Evolutionary conservation across 371 early-diverging fungal species (phyloP), one percentile per base, ranked within the genome.

Genomic region (Mucor plumbeus): DNA sequence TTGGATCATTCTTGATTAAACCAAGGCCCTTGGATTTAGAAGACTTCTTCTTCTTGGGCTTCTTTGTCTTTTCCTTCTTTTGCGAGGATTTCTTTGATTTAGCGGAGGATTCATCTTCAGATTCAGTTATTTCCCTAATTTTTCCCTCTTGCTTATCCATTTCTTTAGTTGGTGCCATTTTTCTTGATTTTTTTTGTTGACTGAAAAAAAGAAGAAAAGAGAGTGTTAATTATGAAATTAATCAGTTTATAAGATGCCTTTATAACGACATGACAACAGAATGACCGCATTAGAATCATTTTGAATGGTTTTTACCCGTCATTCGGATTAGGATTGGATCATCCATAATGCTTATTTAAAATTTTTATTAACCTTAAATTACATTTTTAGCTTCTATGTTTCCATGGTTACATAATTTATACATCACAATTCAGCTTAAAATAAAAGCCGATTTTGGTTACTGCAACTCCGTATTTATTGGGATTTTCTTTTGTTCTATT

Each of bases 91-190:
- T 72, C 54, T 65, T 72, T 58, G 64, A 10, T 14, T 63, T 50
- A 11, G 13, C 50, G 17, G 50, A 19, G n/a, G 35, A 55, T 15
- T 68, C 68, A 50, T 68, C 58, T 38, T 71, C 71, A 17, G 61
- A 57, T 53, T 62, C 70, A 36, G 15, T 47, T 5, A 38, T 38
- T 47, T 69, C 57, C 44, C 34, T 59, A 10, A 61, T 35, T 41
- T 70, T 57, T 55, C 67, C 34, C 39, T 58, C 44, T 34, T 50
- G 43, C 15, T 64, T 64, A 2, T 60, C 64, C 64, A 59, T 53
- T 61, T 69, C 72, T 59, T 68, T 67, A n/a, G 68, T 64, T 19
- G 72, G 57, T 17, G 72, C 54, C 72, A 71, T 71, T 40, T 47
- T 55, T 31, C 15, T 34, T 55, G 55, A 15, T 55, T 39, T 58